Evolutionary conservation across 306 rosid genomes (phyloP), one percentile per base, ranked within the genome.

Genomic region (Aeschynomene evenia): DNA sequence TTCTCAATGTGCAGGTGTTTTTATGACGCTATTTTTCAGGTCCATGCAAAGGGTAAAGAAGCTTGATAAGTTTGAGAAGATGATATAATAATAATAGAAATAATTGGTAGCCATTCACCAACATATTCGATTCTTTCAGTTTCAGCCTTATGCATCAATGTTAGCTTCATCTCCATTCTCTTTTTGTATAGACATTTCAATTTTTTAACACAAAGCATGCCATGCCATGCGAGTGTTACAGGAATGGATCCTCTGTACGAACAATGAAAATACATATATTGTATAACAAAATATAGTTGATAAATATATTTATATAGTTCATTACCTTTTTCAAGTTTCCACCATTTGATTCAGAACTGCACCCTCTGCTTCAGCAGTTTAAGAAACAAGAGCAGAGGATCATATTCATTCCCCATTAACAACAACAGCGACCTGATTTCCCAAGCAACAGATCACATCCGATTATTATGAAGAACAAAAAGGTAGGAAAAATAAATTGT

Each of bases 61-160:
- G 77, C 98, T 92, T 31, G 96, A 89, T 9, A 92, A 87, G 68
- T 71, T 89, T 57, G 96, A 89, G 88, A 86, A 85, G 46, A 89
- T 92, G 96, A 77, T 89, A 23, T 89, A 70, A n/a, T n/a, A n/a
- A n/a, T n/a, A n/a, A n/a, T n/a, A n/a, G n/a, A n/a, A n/a, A n/a
- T n/a, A n/a, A 72, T 22, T 76, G 40, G 9, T 63, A 9, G 65
- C 53, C 55, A 46, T 40, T 40, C 12, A 77, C 63, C 72, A 48
- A 52, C 64, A 43, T 31, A 11, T 45, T 59, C 72, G 48, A 66
- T 65, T 72, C 81, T 63, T 48, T 77, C 64, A 22, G 56, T n/a
- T n/a, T n/a, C n/a, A n/a, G n/a, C n/a, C 23, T 53, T 63, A 46
- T 63, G 67, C 49, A n/a, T n/a, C n/a, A 15, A 43, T 63, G 45